A percentile compares a stretch with the other conserved stretches of the same genome.
These are phyloP conservation scores for Sanghuangporus baumii DNA, from an alignment of 1,284 basidiomycete genomes.

Conservation along the genomic window DNA sequence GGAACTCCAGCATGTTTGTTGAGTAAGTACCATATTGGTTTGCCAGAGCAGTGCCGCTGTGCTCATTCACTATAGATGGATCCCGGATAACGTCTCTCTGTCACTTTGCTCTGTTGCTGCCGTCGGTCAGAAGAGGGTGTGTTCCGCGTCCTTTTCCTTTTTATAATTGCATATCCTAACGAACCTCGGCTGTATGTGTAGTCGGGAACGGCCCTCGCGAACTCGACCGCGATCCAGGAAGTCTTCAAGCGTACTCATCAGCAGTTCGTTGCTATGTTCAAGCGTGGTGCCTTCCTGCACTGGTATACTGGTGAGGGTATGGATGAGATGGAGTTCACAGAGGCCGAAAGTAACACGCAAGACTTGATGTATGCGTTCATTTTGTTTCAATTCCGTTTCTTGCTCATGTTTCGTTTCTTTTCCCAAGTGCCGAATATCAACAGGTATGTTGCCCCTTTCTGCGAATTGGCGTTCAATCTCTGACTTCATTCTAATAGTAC, in stretches of 20 bases:
- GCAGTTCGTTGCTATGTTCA: constrained; percentile 79
- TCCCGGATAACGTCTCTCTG: constrained; percentile 79
- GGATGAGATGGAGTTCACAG: constrained; percentile 90
- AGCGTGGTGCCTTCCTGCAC: constrained; percentile 81
- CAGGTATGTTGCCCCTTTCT: constrained; percentile 37
- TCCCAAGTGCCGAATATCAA: constrained; percentile 61
- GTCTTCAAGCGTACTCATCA: constrained; percentile 79
- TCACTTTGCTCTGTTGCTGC: constrained; percentile 81
- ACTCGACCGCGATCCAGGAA: constrained; percentile 87
- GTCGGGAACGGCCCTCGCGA: constrained; percentile 76
- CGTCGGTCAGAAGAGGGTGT: constrained; percentile 66
- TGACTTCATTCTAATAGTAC: constrained; percentile 36
- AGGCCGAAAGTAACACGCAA: constrained; percentile 79
- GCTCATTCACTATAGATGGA: constrained; percentile 51
- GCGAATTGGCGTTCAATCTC: constrained; percentile 6
- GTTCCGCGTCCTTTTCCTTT: constrained; percentile 3
- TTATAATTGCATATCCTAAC: not conserved
- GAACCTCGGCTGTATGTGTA: constrained; percentile 24
- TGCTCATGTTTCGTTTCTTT: constrained; percentile 14
- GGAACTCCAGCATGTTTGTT: constrained; percentile 72
- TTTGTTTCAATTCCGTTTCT: not conserved
- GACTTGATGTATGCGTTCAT: constrained; percentile 65
- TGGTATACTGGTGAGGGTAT: constrained; percentile 92
- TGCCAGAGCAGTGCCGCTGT: not conserved
- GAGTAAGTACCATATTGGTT: constrained; percentile 44